Evolutionary conservation across 805 yeast species (phyloP).

Genomic region (Starmerella bombicola): DNA sequence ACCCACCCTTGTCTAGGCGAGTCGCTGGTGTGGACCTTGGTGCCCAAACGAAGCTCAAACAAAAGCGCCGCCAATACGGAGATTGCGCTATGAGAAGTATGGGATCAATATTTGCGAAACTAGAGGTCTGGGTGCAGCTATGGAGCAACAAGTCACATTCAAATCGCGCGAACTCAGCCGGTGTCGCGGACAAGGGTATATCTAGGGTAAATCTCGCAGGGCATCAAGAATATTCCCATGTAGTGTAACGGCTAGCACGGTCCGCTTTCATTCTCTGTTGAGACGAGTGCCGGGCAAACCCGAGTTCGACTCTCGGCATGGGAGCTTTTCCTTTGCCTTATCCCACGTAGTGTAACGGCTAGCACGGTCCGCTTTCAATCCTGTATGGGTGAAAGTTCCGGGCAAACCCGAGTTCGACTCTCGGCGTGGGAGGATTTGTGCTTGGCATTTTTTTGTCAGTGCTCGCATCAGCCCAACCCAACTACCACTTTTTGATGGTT

Average conservation of each 20-base stretch:
- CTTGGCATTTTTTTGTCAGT: conserved; percentile 1
- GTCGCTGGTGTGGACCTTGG: too few relatives aligned
- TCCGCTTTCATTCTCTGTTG: conserved; percentile 20
- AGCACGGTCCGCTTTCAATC: conserved; percentile 24
- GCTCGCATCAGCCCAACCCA: too few relatives aligned
- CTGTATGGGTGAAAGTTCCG: conserved; percentile 14
- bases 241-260: conserved; percentile 25
- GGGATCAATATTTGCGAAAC: too few relatives aligned
- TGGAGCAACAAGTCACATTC: too few relatives aligned
- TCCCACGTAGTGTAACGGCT: conserved; percentile 25
- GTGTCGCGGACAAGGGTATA: too few relatives aligned
- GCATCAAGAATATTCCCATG: conserved; percentile 13
- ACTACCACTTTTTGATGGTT: too few relatives aligned
- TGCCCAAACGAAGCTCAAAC: too few relatives aligned
- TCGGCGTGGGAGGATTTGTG: conserved; percentile 21
- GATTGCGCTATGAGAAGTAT: too few relatives aligned
- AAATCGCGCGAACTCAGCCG: too few relatives aligned
- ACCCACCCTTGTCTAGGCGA: too few relatives aligned
- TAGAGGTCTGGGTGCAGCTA: too few relatives aligned
- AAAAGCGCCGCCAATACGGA: too few relatives aligned
- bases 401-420: conserved; percentile 26
- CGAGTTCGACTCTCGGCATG: conserved; percentile 25
- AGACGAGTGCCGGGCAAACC: conserved; percentile 22
- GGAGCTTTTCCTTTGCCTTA: conserved; percentile 14
- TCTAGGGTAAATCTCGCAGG: not conserved